These are phyloP conservation scores for Polytrichum formosum DNA, from an alignment of 225 moss, liverwort and hornwort genomes.

Conservation along the genomic window DNA sequence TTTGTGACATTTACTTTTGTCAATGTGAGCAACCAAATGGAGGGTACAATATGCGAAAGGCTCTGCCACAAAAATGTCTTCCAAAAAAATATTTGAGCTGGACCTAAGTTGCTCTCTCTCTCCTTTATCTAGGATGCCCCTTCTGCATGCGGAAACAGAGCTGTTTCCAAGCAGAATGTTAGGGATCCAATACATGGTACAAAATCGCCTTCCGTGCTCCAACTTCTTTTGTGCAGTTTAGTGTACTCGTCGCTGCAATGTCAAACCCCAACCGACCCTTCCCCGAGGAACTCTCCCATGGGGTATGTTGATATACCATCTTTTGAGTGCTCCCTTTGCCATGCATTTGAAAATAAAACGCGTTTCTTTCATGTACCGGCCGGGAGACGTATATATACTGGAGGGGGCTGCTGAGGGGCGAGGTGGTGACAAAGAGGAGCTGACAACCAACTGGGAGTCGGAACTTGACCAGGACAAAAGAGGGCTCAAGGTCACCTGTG, in stretches of 20 bases:
- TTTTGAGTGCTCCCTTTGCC: conserved; percentile 10
- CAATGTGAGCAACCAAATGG: conserved; percentile 25
- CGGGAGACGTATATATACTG: conserved; percentile 7
- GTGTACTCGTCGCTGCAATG: conserved; percentile 10
- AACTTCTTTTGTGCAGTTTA: conserved; percentile 8
- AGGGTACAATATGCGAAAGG: conserved; percentile 24
- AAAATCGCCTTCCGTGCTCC: conserved; percentile 5
- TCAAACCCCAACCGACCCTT: conserved; percentile 10
- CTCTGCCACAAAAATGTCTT: conserved; percentile 9
- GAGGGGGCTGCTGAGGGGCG: conserved; percentile 16
- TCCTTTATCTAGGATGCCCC: not conserved
- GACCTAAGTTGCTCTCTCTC: conserved; percentile 14
- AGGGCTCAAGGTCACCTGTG: conserved; percentile 30
- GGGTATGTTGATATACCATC: not conserved
- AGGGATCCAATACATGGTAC: conserved; percentile 23
- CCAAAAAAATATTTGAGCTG: conserved; percentile 2
- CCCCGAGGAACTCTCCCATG: not conserved
- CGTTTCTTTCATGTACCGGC: not conserved
- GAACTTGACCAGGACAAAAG: conserved; percentile 22
- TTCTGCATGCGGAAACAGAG: too few relatives aligned
- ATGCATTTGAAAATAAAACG: conserved; percentile 13
- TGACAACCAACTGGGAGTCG: conserved; percentile 18
- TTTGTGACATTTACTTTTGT: conserved; percentile 28
- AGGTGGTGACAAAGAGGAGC: conserved; percentile 17
- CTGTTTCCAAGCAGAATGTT: conserved; percentile 1